These are phyloP conservation scores for Arthrobotrys sphaeroides DNA, from an alignment of 2,329 filamentous ascomycete species.

Conservation along the genomic window DNA sequence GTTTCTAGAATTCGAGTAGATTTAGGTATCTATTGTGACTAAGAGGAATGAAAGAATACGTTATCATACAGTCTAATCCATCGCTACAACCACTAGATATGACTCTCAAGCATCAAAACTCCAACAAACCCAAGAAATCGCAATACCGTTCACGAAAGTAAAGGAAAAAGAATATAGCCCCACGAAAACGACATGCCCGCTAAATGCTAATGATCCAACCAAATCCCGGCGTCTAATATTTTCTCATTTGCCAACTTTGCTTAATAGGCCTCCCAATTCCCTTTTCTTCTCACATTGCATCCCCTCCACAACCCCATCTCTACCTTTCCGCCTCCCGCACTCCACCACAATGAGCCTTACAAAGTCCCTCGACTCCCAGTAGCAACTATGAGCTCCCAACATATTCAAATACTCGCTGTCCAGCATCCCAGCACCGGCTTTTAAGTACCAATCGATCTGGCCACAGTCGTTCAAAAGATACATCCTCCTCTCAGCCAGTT, in stretches of 20 bases:
- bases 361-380: constrained; percentile 89
- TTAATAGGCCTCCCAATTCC: constrained; percentile 43
- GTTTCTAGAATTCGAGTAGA: constrained; percentile 1
- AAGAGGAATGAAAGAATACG: not conserved
- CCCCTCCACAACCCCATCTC: constrained; percentile 47
- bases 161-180: no score
- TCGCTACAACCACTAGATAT: not conserved
- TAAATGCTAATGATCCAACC: not conserved
- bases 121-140: not conserved
- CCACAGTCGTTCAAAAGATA: constrained; percentile 93
- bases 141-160: not conserved
- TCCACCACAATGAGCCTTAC: constrained; percentile 90
- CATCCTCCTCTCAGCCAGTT: constrained; percentile 88
- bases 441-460: constrained; percentile 89
- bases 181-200: not conserved
- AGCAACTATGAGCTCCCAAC: constrained; percentile 92
- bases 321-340: constrained; percentile 67
- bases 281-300: constrained; percentile 51
- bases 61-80: not conserved
- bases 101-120: constrained; percentile 4
- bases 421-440: constrained; percentile 82
- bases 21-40: constrained; percentile 2
- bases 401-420: constrained; percentile 98
- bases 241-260: constrained; percentile 28
- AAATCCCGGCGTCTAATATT: not conserved